phyloP scores from a whole-genome alignment of 257 asterid genomes.

The Solanum tarijense region DNA sequence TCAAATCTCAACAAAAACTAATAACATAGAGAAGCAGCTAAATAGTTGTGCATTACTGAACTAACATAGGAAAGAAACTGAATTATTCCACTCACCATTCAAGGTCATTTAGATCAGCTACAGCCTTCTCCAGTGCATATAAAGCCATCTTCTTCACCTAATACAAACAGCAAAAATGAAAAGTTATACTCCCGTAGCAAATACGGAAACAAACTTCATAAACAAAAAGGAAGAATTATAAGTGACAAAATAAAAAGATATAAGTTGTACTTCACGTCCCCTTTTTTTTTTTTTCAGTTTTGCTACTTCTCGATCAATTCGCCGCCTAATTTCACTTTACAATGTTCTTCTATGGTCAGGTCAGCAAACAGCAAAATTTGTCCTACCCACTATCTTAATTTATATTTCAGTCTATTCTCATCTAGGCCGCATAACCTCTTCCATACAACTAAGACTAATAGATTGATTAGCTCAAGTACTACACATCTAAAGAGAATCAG shows the following conservation, averaged over 20 bases:
- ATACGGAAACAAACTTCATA: neutral
- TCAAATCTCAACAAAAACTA: neutral
- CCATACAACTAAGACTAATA: neutral
- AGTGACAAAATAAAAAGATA: neutral
- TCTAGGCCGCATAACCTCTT: neutral
- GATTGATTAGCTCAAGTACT: neutral
- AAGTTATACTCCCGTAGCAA: neutral
- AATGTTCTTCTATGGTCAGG: neutral
- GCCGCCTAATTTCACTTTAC: neutral
- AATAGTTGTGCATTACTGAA: neutral
- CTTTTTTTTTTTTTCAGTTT: neutral
- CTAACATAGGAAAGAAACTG: neutral
- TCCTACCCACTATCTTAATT: neutral
- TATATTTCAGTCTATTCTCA: neutral
- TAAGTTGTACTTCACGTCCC: neutral
- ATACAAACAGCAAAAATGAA: neutral
- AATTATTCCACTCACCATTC: neutral
- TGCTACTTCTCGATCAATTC: neutral
- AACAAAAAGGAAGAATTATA: neutral
- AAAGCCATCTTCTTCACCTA: constrained; percentile 49
- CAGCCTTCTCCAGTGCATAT: constrained; percentile 26
- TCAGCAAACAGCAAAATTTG: neutral
- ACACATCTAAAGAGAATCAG: neutral
- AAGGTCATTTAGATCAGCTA: constrained; percentile 3
- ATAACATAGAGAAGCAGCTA: neutral